Percentiles rank a stretch among this genome's conserved stretches.
Evolutionary conservation across 441 rosid genomes (phyloP).

Genomic region (Populus hybrid): DNA sequence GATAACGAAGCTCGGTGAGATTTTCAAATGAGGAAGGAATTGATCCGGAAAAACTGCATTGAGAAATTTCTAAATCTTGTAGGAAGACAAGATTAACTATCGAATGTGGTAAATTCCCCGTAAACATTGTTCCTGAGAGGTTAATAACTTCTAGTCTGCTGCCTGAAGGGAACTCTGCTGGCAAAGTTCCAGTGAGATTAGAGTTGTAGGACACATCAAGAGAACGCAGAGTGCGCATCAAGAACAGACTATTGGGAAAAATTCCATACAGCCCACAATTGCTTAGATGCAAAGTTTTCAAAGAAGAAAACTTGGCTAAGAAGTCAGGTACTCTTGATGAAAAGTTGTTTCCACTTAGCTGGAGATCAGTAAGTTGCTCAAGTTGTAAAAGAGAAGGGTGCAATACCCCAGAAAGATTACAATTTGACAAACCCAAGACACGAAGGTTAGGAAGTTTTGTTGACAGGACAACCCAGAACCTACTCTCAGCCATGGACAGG

Average conservation of each 20-base stretch:
- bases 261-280: not conserved
- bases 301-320: not conserved
- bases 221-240: not conserved
- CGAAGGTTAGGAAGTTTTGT: not conserved
- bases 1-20: not conserved
- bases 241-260: not conserved
- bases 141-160: too few relatives aligned
- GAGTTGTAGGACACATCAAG: too few relatives aligned
- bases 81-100: too few relatives aligned
- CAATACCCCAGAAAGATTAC: not conserved
- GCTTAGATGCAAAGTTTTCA: not conserved
- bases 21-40: slow-evolving; percentile 4
- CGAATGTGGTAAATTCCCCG: too few relatives aligned
- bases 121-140: too few relatives aligned
- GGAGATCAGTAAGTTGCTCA: not conserved
- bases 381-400: slow-evolving; percentile 6
- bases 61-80: not conserved
- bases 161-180: too few relatives aligned
- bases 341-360: not conserved
- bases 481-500: not conserved
- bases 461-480: not conserved
- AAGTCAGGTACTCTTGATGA: not conserved
- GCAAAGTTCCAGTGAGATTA: too few relatives aligned
- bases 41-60: not conserved
- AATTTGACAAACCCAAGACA: not conserved